These are phyloP conservation scores for Elongisporangium undulatum DNA, from an alignment of 352 stramenopile genomes.

Conservation along the genomic window DNA sequence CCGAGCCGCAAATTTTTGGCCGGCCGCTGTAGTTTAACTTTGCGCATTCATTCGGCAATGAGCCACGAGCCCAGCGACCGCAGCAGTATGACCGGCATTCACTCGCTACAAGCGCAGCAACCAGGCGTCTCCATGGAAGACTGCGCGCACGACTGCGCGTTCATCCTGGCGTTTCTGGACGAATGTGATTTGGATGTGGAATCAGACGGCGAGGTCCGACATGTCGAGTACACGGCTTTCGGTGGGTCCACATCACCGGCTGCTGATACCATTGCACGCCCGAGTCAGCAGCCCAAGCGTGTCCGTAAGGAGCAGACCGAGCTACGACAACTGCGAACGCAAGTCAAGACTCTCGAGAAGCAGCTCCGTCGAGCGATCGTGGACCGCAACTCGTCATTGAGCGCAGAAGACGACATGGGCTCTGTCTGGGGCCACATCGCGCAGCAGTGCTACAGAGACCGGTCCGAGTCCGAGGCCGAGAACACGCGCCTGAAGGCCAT, in stretches of 20 bases:
- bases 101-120: not conserved
- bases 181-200: not conserved
- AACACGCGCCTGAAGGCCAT: not conserved
- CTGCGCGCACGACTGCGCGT: not conserved
- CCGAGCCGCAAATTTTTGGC: not conserved
- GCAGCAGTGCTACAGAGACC: not conserved
- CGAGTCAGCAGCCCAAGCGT: not conserved
- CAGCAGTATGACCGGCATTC: not conserved
- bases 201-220: not conserved
- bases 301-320: not conserved
- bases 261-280: not conserved
- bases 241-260: not conserved
- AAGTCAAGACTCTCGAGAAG: not conserved
- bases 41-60: not conserved
- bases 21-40: not conserved
- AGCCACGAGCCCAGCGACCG: not conserved
- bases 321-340: not conserved
- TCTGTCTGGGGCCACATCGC: not conserved
- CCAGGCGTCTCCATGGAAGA: not conserved
- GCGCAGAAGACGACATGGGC: not conserved
- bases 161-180: not conserved
- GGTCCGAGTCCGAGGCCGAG: not conserved
- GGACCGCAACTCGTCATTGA: not conserved
- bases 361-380: not conserved
- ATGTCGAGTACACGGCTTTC: not conserved